These are phyloP conservation scores for Daldinia sp. DNA, from an alignment of 2,329 filamentous ascomycete species.

Conservation along the genomic window DNA sequence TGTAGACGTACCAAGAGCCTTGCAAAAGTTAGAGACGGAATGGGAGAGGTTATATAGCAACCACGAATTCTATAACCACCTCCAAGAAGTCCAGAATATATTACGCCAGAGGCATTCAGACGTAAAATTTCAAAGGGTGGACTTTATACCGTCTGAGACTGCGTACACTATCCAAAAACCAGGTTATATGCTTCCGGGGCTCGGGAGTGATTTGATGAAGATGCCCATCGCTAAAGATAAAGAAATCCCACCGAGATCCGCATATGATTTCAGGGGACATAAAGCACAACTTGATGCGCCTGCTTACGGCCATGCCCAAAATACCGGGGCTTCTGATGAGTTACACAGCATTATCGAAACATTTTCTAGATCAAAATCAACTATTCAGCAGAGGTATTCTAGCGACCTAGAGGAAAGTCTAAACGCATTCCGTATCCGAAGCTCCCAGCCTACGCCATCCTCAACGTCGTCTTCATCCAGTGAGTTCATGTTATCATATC, in stretches of 20 bases:
- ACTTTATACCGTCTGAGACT: slow-evolving; percentile 30
- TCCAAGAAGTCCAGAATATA: slow-evolving; percentile 54
- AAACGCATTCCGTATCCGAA: slow-evolving; percentile 31
- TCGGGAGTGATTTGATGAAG: slow-evolving; percentile 34
- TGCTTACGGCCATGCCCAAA: neutral
- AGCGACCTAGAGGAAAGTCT: slow-evolving; percentile 42
- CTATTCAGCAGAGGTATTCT: slow-evolving; percentile 51
- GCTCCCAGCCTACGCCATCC: slow-evolving; percentile 7
- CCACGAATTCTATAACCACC: slow-evolving; percentile 53
- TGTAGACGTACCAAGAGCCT: slow-evolving; percentile 51
- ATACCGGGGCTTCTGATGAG: slow-evolving; percentile 24
- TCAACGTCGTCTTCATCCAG: neutral
- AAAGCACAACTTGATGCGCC: neutral
- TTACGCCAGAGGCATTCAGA: slow-evolving; percentile 46
- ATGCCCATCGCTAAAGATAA: slow-evolving; percentile 9
- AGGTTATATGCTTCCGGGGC: slow-evolving; percentile 29
- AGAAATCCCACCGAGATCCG: neutral
- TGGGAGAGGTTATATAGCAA: slow-evolving; percentile 61
- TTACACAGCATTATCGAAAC: slow-evolving; percentile 46
- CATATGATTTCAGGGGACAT: neutral
- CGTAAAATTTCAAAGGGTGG: slow-evolving; percentile 28
- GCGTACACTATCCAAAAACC: slow-evolving; percentile 28
- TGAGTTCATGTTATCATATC: slow-evolving; percentile 9
- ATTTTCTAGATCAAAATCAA: slow-evolving; percentile 44
- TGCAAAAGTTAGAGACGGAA: slow-evolving; percentile 52